Evolutionary conservation across 2,329 filamentous ascomycete genomes (phyloP), one percentile per base, ranked within the genome.

Genomic region (Alternaria rosae): DNA sequence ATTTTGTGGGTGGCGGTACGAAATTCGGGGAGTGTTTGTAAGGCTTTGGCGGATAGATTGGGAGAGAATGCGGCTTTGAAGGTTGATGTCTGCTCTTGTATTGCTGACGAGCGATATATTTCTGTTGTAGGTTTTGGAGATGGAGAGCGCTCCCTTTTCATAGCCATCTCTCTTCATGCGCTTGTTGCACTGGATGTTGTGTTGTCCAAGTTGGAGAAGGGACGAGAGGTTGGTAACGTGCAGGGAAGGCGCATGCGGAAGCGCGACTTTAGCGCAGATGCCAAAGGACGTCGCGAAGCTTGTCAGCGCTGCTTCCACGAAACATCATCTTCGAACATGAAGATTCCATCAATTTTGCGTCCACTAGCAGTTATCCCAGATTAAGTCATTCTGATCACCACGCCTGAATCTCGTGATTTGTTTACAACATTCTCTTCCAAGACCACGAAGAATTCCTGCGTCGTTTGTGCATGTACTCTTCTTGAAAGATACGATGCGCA

Each of bases 21-120:
- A 63, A 85, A 80, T 38, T 83, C 79, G 0, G 80, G 75, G 20
- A 82, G 76, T 3, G 72, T 64, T 74, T 85, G 84, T 0, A 86
- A 77, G 13, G 72, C 68, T 59, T 72, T 70, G 42, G 79, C 72
- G 32, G 81, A 70, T 21, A 82, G 72, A 7, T 77, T 76, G 32
- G 83, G 80, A 26, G 84, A 85, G 75, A 81, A 87, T 65, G 81
- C 80, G 61, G 79, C 85, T 57, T 81, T 73, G 79, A 87, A 87
- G 15, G 75, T 81, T 11, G 84, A 86, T n/a, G 79, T 76, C 64
- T 85, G 83, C 67, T 86, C 84, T 52, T 82, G 70, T 57, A 86
- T 82, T 5, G 79, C 73, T 9, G 73, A 64, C 11, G 84, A 86
- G 38, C 73, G 76, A 72, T 80, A 85, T 56, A 84, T 75, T n/a